Evolutionary conservation across 345 rosid genomes (phyloP).

Genomic region (Reutealis trisperma): DNA sequence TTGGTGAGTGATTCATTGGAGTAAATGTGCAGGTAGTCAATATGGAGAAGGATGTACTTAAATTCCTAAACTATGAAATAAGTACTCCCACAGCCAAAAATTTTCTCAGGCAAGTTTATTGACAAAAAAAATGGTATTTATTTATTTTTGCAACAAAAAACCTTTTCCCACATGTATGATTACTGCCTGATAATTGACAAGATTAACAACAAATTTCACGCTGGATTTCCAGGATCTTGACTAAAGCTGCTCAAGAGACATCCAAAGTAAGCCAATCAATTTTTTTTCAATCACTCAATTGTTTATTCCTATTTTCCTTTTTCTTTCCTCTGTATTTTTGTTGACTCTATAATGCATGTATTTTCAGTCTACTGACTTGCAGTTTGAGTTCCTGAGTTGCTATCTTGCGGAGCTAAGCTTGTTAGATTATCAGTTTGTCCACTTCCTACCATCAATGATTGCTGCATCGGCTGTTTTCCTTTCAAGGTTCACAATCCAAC

Average conservation of each 20-base stretch:
- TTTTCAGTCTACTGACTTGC: conserved; percentile 21
- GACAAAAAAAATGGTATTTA: neutral
- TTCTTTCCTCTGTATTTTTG: conserved; percentile 1
- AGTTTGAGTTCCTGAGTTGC: conserved; percentile 25
- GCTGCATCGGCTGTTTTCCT: conserved; percentile 33
- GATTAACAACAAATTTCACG: neutral
- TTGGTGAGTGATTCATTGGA: neutral
- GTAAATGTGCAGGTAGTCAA: conserved; percentile 20
- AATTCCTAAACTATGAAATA: conserved; percentile 21
- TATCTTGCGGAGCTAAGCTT: conserved; percentile 29
- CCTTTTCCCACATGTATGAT: neutral
- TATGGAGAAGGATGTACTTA: conserved; percentile 27
- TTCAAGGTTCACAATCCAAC: conserved; percentile 16
- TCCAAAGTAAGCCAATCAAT: conserved; percentile 12
- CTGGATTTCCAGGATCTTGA: conserved; percentile 15
- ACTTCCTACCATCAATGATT: conserved; percentile 24
- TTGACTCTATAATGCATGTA: neutral
- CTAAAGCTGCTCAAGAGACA: conserved; percentile 15
- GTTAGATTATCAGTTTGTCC: conserved; percentile 18
- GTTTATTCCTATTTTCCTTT: neutral
- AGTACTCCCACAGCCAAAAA: conserved; percentile 21
- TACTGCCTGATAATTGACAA: neutral
- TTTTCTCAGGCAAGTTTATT: conserved; percentile 25
- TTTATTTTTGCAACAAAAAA: neutral
- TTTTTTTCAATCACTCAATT: neutral